Evolutionary conservation across 345 rosid genomes (phyloP), one percentile per base, ranked within the genome.

Genomic region (Eucalyptus tenuipes): DNA sequence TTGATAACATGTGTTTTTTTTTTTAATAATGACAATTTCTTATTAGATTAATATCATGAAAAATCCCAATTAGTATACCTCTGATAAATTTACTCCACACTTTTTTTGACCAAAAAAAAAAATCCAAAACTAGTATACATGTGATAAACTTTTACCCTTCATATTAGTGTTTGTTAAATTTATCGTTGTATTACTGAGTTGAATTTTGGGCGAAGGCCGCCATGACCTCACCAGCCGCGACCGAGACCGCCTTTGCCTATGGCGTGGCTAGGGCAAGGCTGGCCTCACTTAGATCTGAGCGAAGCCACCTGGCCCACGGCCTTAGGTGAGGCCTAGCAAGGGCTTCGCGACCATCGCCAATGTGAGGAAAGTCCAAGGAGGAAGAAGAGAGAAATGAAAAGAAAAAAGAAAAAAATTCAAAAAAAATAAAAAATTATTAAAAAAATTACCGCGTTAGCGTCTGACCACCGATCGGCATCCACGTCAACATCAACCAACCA

Each of bases 401-500:
- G 10, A 18, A 52, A 52, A 17, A 17, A 50, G 1, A 6, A 49
- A 15, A 49, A 15, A 50, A 6, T 15, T 15, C 7, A 15, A 49
- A 15, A 15, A 49, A 4, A 49, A 2, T 11, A 45, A 44, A 44
- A 44, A 44, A 3, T 48, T 50, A 50, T 50, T 17, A 7, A 52
- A 52, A 42, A 52, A 52, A 52, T 52, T 17, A 0, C 4, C 10
- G 0, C 4, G 0, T 52, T 52, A 18, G 9, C 2, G 0, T 52
- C 4, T 16, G 2, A 7, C 55, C 4, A 52, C 2, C 4, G 0
- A 0, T 50, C 1, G 0, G 1, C 0, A 0, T 52, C 24, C 4
- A 17, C 0, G 24, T 52, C 0, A 7, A 0, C 0, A 0, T 2
- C 1, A 0, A 0, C 22, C 1, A 0, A 0, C 24, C 24, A 52